phyloP scores from a whole-genome alignment of 1,139 yeast genomes.

The Yamadazyma membranifaciens region DNA sequence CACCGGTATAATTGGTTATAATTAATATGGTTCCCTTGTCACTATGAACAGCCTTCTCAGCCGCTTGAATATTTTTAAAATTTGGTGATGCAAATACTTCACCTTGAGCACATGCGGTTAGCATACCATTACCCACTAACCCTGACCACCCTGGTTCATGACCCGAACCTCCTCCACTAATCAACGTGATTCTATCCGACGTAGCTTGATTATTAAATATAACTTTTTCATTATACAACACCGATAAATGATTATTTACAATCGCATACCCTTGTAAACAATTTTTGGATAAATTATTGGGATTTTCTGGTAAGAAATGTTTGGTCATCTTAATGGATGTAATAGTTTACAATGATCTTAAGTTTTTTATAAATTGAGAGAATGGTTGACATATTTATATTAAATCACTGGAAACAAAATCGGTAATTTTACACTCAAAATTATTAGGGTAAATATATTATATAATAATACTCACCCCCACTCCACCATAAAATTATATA shows the following conservation, averaged over 20 bases:
- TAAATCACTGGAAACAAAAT: slow-evolving; percentile 5
- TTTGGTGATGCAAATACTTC: slow-evolving; percentile 47
- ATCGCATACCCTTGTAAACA: slow-evolving; percentile 19
- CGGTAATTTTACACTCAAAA: slow-evolving; percentile 2
- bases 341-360: too few species aligned
- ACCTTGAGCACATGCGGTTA: slow-evolving; percentile 46
- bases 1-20: slow-evolving; percentile 33
- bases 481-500: slow-evolving; percentile 3
- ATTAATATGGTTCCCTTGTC: slow-evolving; percentile 23
- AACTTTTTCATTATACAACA: slow-evolving; percentile 33
- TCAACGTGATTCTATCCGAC: slow-evolving; percentile 26
- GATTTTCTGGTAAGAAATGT: slow-evolving; percentile 22
- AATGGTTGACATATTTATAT: not conserved
- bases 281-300: slow-evolving; percentile 18
- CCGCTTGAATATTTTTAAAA: slow-evolving; percentile 39
- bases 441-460: not conserved
- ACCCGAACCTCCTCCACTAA: slow-evolving; percentile 48
- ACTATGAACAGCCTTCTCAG: slow-evolving; percentile 25
- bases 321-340: slow-evolving; percentile 14
- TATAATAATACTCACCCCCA: slow-evolving; percentile 3
- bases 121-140: slow-evolving; percentile 44
- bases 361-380: not conserved
- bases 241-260: slow-evolving; percentile 18
- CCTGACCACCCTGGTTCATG: slow-evolving; percentile 50
- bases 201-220: slow-evolving; percentile 30